Conservation (phyloP, 768 basidiomycete genomes). For the Udeniomyces megalosporus region DNA sequence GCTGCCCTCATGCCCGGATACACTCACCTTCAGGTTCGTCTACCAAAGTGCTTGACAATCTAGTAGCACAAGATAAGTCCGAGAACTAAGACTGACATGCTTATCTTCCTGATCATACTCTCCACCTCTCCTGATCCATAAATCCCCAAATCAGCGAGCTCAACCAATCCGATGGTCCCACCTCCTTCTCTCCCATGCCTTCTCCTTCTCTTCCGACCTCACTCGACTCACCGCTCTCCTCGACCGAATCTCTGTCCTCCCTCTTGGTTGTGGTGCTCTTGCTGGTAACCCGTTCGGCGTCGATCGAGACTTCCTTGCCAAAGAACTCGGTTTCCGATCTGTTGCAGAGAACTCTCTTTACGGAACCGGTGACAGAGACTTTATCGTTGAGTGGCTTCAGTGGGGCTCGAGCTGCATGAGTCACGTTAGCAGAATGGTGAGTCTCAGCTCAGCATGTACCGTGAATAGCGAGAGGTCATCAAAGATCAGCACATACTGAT, state of each 20-base stretch:
- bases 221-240: conserved; percentile 66
- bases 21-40: conserved; percentile 78
- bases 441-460: too few relatives aligned
- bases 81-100: too few relatives aligned
- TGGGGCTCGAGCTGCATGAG: conserved; percentile 85
- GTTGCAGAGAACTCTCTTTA: conserved; percentile 92
- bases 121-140: not conserved
- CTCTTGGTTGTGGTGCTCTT: conserved; percentile 83
- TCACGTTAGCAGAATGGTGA: conserved; percentile 66
- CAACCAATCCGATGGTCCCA: conserved; percentile 99
- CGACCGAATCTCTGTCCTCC: conserved; percentile 81
- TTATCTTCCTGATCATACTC: not conserved
- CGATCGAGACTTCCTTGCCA: conserved; percentile 79
- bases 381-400: conserved; percentile 92
- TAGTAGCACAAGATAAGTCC: too few relatives aligned
- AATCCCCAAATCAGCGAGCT: conserved; percentile 54
- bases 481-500: too few relatives aligned
- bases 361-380: conserved; percentile 93
- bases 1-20: conserved; percentile 86
- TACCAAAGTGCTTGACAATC: not conserved
- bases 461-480: too few relatives aligned
- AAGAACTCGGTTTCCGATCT: conserved; percentile 73
- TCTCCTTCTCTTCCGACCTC: conserved; percentile 79
- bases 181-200: conserved; percentile 83
- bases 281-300: conserved; percentile 93